Percentiles rank a stretch among this genome's conserved stretches.
phyloP scores from a whole-genome alignment of 257 asterid genomes.

The Buddleja alternifolia region DNA sequence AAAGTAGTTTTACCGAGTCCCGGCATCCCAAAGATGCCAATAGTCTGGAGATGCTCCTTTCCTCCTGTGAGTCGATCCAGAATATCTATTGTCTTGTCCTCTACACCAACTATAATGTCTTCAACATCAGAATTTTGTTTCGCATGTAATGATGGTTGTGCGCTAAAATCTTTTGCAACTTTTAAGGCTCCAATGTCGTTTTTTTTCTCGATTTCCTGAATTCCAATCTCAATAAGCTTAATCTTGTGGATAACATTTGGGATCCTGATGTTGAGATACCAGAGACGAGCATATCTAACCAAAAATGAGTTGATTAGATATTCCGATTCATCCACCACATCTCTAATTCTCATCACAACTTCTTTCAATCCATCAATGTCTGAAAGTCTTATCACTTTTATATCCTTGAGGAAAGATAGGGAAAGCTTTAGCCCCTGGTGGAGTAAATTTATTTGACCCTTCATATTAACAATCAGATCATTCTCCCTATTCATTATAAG shows the following conservation, averaged over 20 bases:
- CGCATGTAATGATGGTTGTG: background rate
- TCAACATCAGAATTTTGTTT: background rate
- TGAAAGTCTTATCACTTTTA: background rate
- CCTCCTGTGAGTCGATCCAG: background rate
- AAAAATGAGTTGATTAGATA: constrained; percentile 23
- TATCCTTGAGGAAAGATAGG: constrained; percentile 6
- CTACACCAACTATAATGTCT: constrained; percentile 31
- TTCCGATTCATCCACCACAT: constrained; percentile 31
- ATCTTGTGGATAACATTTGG: background rate
- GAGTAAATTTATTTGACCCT: background rate
- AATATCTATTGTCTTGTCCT: background rate
- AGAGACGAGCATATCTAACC: constrained; percentile 11
- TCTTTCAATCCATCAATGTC: background rate
- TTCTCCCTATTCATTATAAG: background rate
- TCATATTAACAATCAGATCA: background rate
- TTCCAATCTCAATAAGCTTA: background rate
- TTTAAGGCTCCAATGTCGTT: background rate
- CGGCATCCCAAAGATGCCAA: constrained; percentile 42
- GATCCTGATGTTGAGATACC: constrained; percentile 24
- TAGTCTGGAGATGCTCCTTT: background rate
- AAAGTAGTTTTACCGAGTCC: constrained; percentile 47
- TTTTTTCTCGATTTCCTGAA: background rate
- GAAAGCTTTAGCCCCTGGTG: background rate
- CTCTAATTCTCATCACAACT: constrained; percentile 9
- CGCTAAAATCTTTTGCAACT: background rate